These are phyloP conservation scores for Penicillium maclennaniae DNA, from an alignment of 495 filamentous ascomycete genomes.

Conservation along the genomic window DNA sequence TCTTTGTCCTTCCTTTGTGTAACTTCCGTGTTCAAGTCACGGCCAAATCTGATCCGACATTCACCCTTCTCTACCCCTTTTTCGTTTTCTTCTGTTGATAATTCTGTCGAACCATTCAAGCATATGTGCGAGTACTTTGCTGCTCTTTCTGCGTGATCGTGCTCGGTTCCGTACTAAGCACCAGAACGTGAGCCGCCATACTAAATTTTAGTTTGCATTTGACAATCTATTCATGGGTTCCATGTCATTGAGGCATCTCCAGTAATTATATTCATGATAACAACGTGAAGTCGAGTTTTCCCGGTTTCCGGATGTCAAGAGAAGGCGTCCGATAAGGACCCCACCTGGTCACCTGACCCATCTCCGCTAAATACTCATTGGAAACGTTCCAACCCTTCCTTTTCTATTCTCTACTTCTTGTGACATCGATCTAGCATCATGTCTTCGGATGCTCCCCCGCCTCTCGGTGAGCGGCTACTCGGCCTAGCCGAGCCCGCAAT, in stretches of 20 bases:
- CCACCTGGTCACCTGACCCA: neutral
- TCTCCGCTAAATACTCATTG: neutral
- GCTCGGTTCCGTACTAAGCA: conserved; percentile 15
- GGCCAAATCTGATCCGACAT: conserved; percentile 16
- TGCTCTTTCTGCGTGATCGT: conserved; percentile 15
- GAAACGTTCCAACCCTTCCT: neutral
- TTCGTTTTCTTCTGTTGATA: conserved; percentile 25
- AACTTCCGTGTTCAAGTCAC: conserved; percentile 11
- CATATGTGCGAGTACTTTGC: conserved; percentile 8
- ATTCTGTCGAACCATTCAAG: conserved; percentile 9
- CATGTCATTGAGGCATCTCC: neutral
- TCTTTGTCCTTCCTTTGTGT: conserved; percentile 17
- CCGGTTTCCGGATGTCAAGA: neutral
- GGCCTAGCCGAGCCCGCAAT: conserved; percentile 29
- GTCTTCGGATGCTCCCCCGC: conserved; percentile 16
- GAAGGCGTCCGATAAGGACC: neutral
- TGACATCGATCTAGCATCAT: neutral
- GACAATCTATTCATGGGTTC: neutral
- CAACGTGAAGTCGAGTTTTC: neutral
- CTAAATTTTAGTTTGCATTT: conserved; percentile 13
- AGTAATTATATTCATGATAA: neutral
- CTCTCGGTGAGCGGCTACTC: conserved; percentile 18
- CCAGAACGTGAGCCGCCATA: conserved; percentile 16
- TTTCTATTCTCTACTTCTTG: neutral
- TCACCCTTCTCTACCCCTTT: conserved; percentile 6